These are phyloP conservation scores for Raffaelea arxii DNA, from an alignment of 2,329 filamentous ascomycete species.

Conservation along the genomic window DNA sequence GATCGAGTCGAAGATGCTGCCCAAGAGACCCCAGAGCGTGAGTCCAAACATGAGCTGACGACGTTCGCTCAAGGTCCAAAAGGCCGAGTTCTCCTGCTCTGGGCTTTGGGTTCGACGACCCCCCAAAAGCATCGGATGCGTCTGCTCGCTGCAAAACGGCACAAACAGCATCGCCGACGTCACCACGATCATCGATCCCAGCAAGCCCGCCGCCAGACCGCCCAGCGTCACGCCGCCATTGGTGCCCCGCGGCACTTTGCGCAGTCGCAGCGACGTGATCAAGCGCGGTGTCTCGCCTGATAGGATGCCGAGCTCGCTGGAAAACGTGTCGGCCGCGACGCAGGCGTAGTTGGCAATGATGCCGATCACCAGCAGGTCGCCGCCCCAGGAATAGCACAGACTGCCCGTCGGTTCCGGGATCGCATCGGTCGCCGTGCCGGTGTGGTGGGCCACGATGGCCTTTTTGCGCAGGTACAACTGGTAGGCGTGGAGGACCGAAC, in stretches of 20 bases:
- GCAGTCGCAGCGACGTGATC: conserved; percentile 69
- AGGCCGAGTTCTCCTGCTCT: neutral
- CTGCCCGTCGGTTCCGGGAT: conserved; percentile 20
- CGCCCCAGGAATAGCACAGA: conserved; percentile 50
- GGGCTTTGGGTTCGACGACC: conserved; percentile 26
- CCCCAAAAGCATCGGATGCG: conserved; percentile 16
- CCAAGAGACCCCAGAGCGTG: conserved; percentile 63
- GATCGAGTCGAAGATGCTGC: conserved; percentile 79
- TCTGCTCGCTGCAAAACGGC: conserved; percentile 49
- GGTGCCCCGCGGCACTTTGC: conserved; percentile 77
- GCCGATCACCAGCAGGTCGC: conserved; percentile 53
- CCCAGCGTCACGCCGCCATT: conserved; percentile 81
- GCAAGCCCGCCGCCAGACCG: conserved; percentile 63
- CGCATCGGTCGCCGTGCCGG: neutral
- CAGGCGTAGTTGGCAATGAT: conserved; percentile 81
- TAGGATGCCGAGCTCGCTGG: conserved; percentile 88
- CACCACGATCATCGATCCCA: conserved; percentile 65
- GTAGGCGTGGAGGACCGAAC: conserved; percentile 48
- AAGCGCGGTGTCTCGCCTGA: conserved; percentile 66
- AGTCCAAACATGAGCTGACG: conserved; percentile 44
- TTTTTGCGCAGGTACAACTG: conserved; percentile 42
- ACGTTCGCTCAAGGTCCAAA: conserved; percentile 38
- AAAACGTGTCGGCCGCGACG: conserved; percentile 87
- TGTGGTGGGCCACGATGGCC: conserved; percentile 24
- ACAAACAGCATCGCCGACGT: conserved; percentile 55